A percentile compares a stretch with the other conserved stretches of the same genome.
These are phyloP conservation scores for Botryotinia narcissicola DNA, from an alignment of 2,329 filamentous ascomycete genomes.

Conservation along the genomic window DNA sequence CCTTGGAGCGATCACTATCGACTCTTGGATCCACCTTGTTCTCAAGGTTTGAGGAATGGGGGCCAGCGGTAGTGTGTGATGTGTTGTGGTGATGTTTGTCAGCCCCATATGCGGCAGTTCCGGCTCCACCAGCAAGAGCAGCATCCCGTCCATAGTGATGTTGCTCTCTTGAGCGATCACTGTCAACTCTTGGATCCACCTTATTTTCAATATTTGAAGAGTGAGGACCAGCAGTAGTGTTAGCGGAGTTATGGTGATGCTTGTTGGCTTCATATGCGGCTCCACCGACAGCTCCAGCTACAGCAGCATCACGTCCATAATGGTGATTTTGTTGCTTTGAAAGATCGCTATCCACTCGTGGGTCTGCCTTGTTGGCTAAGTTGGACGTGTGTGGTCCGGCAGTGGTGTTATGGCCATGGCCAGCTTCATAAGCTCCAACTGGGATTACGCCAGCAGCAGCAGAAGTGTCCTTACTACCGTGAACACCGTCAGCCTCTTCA, in stretches of 20 bases:
- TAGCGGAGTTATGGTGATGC: constrained; percentile 16
- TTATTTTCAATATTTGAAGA: constrained; percentile 42
- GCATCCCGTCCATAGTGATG: constrained; percentile 29
- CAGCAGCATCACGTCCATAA: constrained; percentile 26
- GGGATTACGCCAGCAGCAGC: constrained; percentile 19
- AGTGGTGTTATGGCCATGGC: constrained; percentile 30
- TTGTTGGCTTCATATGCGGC: constrained; percentile 19
- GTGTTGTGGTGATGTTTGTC: constrained; percentile 13
- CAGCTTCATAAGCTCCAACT: constrained; percentile 16
- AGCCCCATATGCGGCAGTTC: constrained; percentile 7
- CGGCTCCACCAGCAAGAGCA: constrained; percentile 22
- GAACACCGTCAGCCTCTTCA: constrained; percentile 31
- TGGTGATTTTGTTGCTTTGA: constrained; percentile 25
- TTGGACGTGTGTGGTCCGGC: constrained; percentile 41
- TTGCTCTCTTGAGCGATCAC: constrained; percentile 21
- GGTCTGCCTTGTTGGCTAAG: constrained; percentile 43
- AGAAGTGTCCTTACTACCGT: constrained; percentile 24
- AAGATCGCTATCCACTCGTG: constrained; percentile 37
- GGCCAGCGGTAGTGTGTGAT: constrained; percentile 37
- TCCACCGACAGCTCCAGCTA: constrained; percentile 23
- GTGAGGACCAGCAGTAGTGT: constrained; percentile 38
- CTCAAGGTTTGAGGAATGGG: constrained; percentile 39
- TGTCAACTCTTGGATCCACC: constrained; percentile 42
- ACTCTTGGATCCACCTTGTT: constrained; percentile 44
- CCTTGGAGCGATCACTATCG: constrained; percentile 30